Conservation (phyloP, 352 stramenopile species). For the Achlya hypogyna region DNA sequence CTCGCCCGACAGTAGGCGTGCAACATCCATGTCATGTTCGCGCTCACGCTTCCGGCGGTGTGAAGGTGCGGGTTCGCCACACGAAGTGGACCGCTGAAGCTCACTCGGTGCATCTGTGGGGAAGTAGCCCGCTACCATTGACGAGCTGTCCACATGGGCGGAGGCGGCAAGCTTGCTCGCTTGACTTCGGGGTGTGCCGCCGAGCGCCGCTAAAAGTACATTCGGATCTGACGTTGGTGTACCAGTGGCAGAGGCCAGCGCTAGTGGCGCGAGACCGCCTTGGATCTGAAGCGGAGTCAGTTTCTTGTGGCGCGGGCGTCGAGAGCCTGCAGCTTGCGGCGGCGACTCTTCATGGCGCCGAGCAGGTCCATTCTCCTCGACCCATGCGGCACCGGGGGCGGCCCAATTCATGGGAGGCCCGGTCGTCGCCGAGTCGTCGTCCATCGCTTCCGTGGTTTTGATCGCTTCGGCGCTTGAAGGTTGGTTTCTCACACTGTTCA, state of each 20-base stretch:
- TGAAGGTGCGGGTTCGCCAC: not conserved
- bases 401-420: not conserved
- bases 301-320: not conserved
- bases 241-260: not conserved
- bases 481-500: not conserved
- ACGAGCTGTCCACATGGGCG: not conserved
- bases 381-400: too few relatives aligned
- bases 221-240: not conserved
- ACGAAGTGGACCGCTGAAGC: not conserved
- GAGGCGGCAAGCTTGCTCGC: not conserved
- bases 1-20: not conserved
- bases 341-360: not conserved
- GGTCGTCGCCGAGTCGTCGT: not conserved
- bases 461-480: not conserved
- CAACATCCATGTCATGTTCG: not conserved
- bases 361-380: not conserved
- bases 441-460: not conserved
- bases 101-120: not conserved
- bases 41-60: constrained; percentile 8
- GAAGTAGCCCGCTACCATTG: not conserved
- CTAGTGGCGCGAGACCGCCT: not conserved
- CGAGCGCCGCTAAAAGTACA: not conserved
- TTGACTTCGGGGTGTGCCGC: constrained; percentile 8
- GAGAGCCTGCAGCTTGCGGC: not conserved
- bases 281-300: not conserved